Conservation (phyloP, 169 alveolate species). For the Cryptosporidium andersoni region DNA sequence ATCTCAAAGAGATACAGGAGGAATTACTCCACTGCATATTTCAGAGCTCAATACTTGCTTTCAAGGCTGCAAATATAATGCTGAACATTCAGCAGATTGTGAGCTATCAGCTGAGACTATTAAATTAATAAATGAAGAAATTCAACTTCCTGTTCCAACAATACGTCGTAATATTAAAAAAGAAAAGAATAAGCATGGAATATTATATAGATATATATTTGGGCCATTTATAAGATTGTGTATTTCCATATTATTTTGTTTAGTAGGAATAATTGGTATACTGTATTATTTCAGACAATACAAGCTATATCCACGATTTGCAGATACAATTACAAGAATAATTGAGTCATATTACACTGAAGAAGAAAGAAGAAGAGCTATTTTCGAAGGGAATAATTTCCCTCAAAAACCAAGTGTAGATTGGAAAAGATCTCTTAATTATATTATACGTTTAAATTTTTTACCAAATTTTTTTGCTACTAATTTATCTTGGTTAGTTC, state of each 20-base stretch:
- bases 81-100: constrained; percentile 33
- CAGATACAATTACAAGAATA: constrained; percentile 31
- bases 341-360: constrained; percentile 67
- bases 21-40: constrained; percentile 42
- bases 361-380: constrained; percentile 69
- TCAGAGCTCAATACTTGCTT: constrained; percentile 64
- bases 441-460: constrained; percentile 40
- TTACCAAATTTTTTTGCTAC: constrained; percentile 40
- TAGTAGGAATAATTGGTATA: constrained; percentile 40
- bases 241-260: constrained; percentile 12
- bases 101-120: constrained; percentile 19
- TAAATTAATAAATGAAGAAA: constrained; percentile 53
- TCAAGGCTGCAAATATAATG: constrained; percentile 21
- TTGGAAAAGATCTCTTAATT: constrained; percentile 58
- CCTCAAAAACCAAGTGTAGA: constrained; percentile 57
- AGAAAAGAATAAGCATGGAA: constrained; percentile 11
- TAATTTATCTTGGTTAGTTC: constrained; percentile 55
- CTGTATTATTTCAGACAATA: constrained; percentile 62
- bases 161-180: constrained; percentile 38
- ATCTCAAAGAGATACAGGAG: constrained; percentile 32
- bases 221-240: constrained; percentile 36
- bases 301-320: constrained; percentile 36
- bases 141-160: constrained; percentile 55
- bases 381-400: constrained; percentile 59
- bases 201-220: constrained; percentile 20